Base-by-base conservation (phyloP, 305 asterid species). In the Nicotiana rustica region DNA sequence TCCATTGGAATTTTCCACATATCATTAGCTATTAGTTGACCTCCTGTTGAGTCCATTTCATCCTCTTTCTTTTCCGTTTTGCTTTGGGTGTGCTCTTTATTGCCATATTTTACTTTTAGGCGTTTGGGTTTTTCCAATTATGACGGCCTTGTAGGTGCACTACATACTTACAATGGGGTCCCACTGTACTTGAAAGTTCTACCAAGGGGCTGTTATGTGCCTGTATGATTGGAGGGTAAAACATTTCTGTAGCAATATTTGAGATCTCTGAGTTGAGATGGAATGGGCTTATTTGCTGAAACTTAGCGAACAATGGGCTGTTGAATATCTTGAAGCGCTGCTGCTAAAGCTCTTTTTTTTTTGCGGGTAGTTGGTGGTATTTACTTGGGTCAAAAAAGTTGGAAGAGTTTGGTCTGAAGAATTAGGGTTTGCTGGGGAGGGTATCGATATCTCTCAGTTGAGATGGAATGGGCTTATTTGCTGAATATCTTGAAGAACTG, bases 1-100 rank as follows among this genome's bases (percentile, higher is more conserved):
- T 21, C 35, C 35, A 21, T 62, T 62, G 35, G 67, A 44, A 59
- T 59, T 59, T 59, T 59, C 12, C 29, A 59, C 65, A 6, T 59
- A 62, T 21, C 67, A 21, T 62, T 62, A 62, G 35, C 15, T 62
- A 62, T 62, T 62, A 62, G 10, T 62, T 73, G 44, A 29, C 14
- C 41, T 49, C 47, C 5, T 71, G 61, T 71, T 47, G 79, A 75
- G 65, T 75, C 64, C 65, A 75, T 75, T 75, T 75, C 64, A 49
- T 75, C 79, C 44, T 52, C 38, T 75, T 75, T 75, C 47, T 75
- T n/a, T 55, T 2, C 17, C 5, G 2, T 52, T 75, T 14, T 75
- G 17, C 44, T 75, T 44, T 75, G 65, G 47, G 17, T 7, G 65
- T 49, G 79, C 79, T 75, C 47, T 75, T 25, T 52, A 52, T 75